A percentile compares a stretch with the other conserved stretches of the same genome.
Conservation (phyloP, 495 filamentous ascomycete genomes). For the Aspergillus cavernicola region DNA sequence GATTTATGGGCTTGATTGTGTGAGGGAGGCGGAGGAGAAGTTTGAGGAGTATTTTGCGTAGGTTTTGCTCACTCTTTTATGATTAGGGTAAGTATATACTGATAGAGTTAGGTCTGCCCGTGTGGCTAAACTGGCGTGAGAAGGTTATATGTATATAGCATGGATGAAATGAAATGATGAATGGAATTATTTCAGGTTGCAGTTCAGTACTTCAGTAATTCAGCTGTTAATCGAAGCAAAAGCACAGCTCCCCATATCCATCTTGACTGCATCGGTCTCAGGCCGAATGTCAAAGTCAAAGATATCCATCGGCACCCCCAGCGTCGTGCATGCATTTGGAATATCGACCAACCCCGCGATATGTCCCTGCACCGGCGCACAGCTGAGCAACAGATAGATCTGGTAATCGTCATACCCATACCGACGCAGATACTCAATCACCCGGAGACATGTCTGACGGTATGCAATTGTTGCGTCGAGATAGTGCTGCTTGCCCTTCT, state of each 20-base stretch:
- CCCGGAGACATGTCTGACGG: constrained; percentile 74
- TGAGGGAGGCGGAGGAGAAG: constrained; percentile 54
- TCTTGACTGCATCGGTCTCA: constrained; percentile 53
- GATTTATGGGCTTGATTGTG: constrained; percentile 71
- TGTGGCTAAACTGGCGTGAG: constrained; percentile 6
- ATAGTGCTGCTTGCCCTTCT: constrained; percentile 89
- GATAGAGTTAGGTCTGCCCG: constrained; percentile 6
- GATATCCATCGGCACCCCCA: constrained; percentile 91
- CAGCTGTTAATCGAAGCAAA: constrained; percentile 51
- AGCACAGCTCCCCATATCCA: constrained; percentile 76
- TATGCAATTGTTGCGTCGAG: constrained; percentile 92
- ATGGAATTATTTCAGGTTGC: neutral
- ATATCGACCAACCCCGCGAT: constrained; percentile 94
- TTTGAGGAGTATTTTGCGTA: constrained; percentile 58
- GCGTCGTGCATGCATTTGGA: constrained; percentile 79
- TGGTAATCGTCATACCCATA: constrained; percentile 81
- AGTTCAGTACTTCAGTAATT: neutral
- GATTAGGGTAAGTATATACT: constrained; percentile 6
- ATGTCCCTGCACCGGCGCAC: constrained; percentile 88
- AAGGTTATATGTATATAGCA: neutral
- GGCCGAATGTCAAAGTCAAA: constrained; percentile 93
- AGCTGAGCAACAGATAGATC: constrained; percentile 83
- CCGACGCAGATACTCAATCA: constrained; percentile 81
- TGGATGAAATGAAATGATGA: neutral
- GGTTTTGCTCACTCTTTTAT: constrained; percentile 17